Evolutionary conservation across 352 stramenopile species (phyloP).

Genomic region (Globisporangium sylvaticum): DNA sequence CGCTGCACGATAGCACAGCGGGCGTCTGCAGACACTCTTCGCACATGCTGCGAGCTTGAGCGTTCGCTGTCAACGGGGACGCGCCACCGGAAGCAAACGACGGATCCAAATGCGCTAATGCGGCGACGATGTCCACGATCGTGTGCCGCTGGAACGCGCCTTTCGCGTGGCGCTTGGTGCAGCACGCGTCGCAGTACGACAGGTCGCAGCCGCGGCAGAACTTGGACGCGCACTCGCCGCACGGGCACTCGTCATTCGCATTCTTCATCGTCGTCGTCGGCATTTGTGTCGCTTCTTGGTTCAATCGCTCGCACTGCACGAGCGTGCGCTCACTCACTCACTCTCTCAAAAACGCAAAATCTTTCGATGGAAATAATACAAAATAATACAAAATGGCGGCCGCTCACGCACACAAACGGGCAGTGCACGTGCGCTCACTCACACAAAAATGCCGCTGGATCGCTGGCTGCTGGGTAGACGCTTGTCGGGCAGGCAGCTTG

Average conservation of each 20-base stretch:
- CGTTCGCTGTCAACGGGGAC: constrained; percentile 8
- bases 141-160: constrained; percentile 34
- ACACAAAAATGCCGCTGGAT: not conserved
- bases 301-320: not conserved
- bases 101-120: not conserved
- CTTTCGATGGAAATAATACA: constrained; percentile 2
- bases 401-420: not conserved
- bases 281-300: not conserved
- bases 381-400: constrained; percentile 6
- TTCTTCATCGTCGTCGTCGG: not conserved
- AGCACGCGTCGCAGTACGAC: constrained; percentile 30
- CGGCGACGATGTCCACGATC: constrained; percentile 11
- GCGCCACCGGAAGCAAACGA: not conserved
- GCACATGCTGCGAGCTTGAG: constrained; percentile 21
- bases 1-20: constrained; percentile 34
- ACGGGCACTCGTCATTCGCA: constrained; percentile 19
- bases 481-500: not conserved
- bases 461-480: not conserved
- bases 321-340: not conserved
- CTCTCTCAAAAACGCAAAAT: constrained; percentile 1
- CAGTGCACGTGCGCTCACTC: not conserved
- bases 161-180: constrained; percentile 26
- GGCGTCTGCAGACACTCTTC: constrained; percentile 33
- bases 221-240: constrained; percentile 16
- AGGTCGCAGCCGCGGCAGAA: constrained; percentile 30